Evolutionary conservation across 2,329 filamentous ascomycete species (phyloP), one percentile per base, ranked within the genome.

Genomic region (Aspergillus terreus): DNA sequence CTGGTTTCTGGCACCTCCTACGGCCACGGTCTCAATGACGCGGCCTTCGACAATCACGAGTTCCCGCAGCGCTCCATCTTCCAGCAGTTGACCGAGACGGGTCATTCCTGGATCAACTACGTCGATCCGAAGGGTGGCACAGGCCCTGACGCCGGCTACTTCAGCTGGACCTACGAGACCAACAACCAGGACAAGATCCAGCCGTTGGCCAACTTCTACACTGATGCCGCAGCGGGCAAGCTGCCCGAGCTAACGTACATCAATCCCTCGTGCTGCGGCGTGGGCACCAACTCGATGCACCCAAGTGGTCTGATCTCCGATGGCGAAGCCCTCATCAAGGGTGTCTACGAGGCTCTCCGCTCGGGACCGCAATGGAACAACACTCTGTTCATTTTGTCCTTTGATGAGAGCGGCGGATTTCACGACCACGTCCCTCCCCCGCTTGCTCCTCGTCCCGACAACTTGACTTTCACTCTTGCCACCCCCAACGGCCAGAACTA

Each of bases 181-280:
- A 57, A 58, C 36, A 42, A 42, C 11, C 14, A 42, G 19, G 40
- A 42, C 40, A 42, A 42, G 19, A 64, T 66, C 47, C 55, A 65
- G 27, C 66, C 64, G 6, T 53, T 71, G 14, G 54, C 58, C 9
- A 55, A 65, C 32, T 71, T 71, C 63, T 71, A 67, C 59, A 51
- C 58, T 6, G 69, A 70, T 46, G 68, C 69, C 6, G 54, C 59
- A 15, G 52, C 58, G 7, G 69, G 69, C 21, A 45, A 49, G 1
- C 66, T 71, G 6, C 63, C 69, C 6, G 61, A 69, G 35, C 62
- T 72, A 51, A 63, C 64, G 32, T 72, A 69, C 54, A 53, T 72
- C 35, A 68, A 73, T 60, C 71, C 71, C 3, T 69, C 68, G 44
- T 73, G 71, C 69, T 73, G 71, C 48, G 70, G 67, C 23, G 55